These are phyloP conservation scores for Heritiera littoralis DNA, from an alignment of 345 rosid species.

Conservation along the genomic window DNA sequence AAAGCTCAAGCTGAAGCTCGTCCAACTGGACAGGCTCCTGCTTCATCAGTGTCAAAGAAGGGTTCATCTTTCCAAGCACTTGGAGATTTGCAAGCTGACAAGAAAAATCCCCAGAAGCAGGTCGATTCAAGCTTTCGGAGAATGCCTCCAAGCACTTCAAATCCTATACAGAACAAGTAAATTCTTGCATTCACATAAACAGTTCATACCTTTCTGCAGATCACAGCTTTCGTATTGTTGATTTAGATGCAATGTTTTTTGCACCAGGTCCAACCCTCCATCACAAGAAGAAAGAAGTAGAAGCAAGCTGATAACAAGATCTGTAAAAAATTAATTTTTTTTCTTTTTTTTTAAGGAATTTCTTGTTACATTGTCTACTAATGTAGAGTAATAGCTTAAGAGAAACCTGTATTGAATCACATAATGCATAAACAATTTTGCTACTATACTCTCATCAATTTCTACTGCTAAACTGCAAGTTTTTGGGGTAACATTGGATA, in stretches of 20 bases:
- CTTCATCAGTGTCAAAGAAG: slow-evolving; percentile 23
- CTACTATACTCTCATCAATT: background rate
- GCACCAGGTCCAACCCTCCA: slow-evolving; percentile 40
- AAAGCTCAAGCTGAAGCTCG: slow-evolving; percentile 45
- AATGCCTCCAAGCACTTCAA: slow-evolving; percentile 69
- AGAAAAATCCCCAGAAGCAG: slow-evolving; percentile 42
- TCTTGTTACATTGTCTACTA: slow-evolving; percentile 9
- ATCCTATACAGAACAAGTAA: slow-evolving; percentile 81
- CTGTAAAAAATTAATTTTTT: slow-evolving; percentile 18
- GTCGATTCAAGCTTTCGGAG: slow-evolving; percentile 55
- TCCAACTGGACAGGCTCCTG: background rate
- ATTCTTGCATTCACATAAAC: slow-evolving; percentile 12
- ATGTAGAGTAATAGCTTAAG: slow-evolving; percentile 16
- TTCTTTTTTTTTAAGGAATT: background rate
- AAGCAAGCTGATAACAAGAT: slow-evolving; percentile 26
- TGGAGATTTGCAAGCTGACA: slow-evolving; percentile 38
- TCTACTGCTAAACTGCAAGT: slow-evolving; percentile 9
- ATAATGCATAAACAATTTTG: slow-evolving; percentile 21
- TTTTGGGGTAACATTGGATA: background rate
- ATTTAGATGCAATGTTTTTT: slow-evolving; percentile 20
- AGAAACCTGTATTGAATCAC: slow-evolving; percentile 15
- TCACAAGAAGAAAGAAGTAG: slow-evolving; percentile 25
- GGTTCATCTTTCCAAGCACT: slow-evolving; percentile 33
- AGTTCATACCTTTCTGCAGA: slow-evolving; percentile 23
- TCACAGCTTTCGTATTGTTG: slow-evolving; percentile 20